These are phyloP conservation scores for Sporisorium exsertum DNA, from an alignment of 1,284 basidiomycete species.

Conservation along the genomic window DNA sequence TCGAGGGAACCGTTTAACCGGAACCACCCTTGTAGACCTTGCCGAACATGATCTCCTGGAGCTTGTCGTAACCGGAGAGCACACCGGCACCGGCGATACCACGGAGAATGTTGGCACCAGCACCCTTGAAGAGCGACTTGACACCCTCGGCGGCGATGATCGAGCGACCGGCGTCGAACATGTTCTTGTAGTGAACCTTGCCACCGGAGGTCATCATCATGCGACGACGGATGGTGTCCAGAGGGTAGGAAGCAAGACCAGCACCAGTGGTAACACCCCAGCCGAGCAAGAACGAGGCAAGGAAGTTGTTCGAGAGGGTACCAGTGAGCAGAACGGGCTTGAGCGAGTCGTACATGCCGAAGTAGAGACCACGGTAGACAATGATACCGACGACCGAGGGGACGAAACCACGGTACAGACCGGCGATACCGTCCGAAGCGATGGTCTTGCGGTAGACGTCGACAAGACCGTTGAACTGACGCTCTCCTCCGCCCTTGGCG, in stretches of 20 bases:
- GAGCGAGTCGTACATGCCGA: conserved; percentile 70
- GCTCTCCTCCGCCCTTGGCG: conserved; percentile 69
- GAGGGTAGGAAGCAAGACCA: conserved; percentile 70
- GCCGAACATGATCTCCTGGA: conserved; percentile 75
- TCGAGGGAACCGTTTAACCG: conserved; percentile 33
- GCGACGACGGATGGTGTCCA: conserved; percentile 69
- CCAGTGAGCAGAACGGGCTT: conserved; percentile 69
- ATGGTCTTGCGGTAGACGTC: conserved; percentile 70
- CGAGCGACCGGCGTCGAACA: conserved; percentile 78
- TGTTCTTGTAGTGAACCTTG: conserved; percentile 70
- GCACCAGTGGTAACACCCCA: conserved; percentile 69
- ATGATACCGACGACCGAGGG: conserved; percentile 69
- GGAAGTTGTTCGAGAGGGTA: conserved; percentile 67
- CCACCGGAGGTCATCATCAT: conserved; percentile 70
- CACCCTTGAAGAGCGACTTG: conserved; percentile 78
- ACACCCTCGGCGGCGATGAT: conserved; percentile 85
- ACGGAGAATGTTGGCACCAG: conserved; percentile 97
- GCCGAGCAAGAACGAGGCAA: conserved; percentile 69
- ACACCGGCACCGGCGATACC: conserved; percentile 98
- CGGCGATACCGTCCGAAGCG: conserved; percentile 68
- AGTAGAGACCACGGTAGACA: conserved; percentile 70
- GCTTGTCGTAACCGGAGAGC: conserved; percentile 84
- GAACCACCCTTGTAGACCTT: conserved; percentile 68
- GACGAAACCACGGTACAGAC: conserved; percentile 70
- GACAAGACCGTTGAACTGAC: conserved; percentile 70